A percentile compares a stretch with the other conserved stretches of the same genome.
phyloP scores from a whole-genome alignment of 1,284 basidiomycete species.

The Moesziomyces parantarcticus region DNA sequence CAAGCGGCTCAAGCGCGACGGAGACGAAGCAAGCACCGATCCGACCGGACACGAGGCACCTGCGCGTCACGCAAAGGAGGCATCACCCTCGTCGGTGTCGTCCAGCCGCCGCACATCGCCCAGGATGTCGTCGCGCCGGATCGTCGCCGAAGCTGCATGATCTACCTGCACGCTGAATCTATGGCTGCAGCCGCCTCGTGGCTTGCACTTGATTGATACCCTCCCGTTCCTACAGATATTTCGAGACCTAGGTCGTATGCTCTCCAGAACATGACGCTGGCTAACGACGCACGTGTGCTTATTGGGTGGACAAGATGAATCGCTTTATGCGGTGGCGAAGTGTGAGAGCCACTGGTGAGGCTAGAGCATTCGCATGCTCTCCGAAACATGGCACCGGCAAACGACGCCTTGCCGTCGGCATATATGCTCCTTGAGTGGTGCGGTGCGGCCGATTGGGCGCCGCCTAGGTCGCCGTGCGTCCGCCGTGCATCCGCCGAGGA shows the following conservation, averaged over 20 bases:
- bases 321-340: too few relatives aligned
- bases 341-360: too few relatives aligned
- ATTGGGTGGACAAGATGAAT: too few relatives aligned
- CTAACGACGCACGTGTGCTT: too few relatives aligned
- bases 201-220: not conserved
- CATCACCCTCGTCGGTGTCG: slow-evolving; percentile 30
- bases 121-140: slow-evolving; percentile 31
- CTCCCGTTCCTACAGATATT: too few relatives aligned
- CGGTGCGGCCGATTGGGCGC: too few relatives aligned
- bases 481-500: slow-evolving; percentile 3
- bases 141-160: slow-evolving; percentile 25
- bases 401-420: too few relatives aligned
- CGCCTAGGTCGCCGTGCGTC: slow-evolving; percentile 2
- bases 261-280: too few relatives aligned
- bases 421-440: too few relatives aligned
- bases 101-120: slow-evolving; percentile 47
- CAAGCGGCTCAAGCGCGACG: slow-evolving; percentile 30
- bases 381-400: too few relatives aligned
- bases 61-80: slow-evolving; percentile 21
- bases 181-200: not conserved
- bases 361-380: too few relatives aligned
- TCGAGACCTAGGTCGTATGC: too few relatives aligned
- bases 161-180: not conserved
- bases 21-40: slow-evolving; percentile 3
- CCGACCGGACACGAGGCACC: slow-evolving; percentile 3